These are phyloP conservation scores for Leccinellum rugosiceps DNA, from an alignment of 768 basidiomycete genomes.

Conservation along the genomic window DNA sequence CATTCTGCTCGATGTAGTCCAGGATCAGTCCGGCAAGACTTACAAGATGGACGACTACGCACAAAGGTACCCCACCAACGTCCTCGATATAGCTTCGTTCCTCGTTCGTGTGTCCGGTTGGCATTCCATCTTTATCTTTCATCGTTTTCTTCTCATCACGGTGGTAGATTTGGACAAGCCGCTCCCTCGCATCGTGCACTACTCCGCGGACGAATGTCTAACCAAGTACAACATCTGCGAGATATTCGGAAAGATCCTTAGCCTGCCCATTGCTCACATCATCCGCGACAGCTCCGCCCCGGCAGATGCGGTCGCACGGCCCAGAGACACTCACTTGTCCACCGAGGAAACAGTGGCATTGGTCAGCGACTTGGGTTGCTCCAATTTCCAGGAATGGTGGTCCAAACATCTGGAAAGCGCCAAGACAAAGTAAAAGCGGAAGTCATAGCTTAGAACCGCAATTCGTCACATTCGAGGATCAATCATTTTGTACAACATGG, in stretches of 20 bases:
- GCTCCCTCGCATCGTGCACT: slow-evolving; percentile 68
- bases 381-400: slow-evolving; percentile 89
- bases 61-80: slow-evolving; percentile 89
- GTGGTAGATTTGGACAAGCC: slow-evolving; percentile 32
- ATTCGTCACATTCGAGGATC: not conserved
- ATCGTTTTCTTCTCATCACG: not conserved
- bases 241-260: slow-evolving; percentile 68
- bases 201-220: slow-evolving; percentile 74
- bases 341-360: slow-evolving; percentile 72
- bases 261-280: slow-evolving; percentile 71
- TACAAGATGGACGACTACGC: slow-evolving; percentile 98
- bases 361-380: slow-evolving; percentile 55
- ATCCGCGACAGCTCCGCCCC: slow-evolving; percentile 69
- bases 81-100: slow-evolving; percentile 82
- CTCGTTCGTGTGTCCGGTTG: slow-evolving; percentile 72
- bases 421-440: slow-evolving; percentile 9
- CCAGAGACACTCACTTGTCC: slow-evolving; percentile 76
- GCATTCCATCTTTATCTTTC: slow-evolving; percentile 13
- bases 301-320: slow-evolving; percentile 66
- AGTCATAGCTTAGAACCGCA: not conserved
- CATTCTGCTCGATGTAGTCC: slow-evolving; percentile 79
- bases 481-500: slow-evolving; percentile 4
- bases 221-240: slow-evolving; percentile 95
- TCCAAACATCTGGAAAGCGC: slow-evolving; percentile 38
- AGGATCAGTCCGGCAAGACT: slow-evolving; percentile 80